Evolutionary conservation across 805 yeast species (phyloP).

Genomic region (Candida insectorum): DNA sequence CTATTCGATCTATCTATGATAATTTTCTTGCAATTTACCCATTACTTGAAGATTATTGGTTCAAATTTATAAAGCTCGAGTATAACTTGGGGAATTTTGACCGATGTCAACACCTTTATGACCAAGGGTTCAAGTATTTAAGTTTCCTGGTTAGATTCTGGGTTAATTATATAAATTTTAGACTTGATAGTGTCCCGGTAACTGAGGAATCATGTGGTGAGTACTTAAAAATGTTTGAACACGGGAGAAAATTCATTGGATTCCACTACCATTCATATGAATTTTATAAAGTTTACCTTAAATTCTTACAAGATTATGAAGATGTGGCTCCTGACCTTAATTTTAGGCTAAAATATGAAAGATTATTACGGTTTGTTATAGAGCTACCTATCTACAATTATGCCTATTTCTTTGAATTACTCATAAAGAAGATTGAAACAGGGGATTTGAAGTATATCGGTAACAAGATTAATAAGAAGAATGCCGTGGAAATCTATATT

Average conservation of each 20-base stretch:
- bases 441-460: slow-evolving; percentile 12
- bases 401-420: slow-evolving; percentile 41
- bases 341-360: slow-evolving; percentile 31
- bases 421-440: slow-evolving; percentile 20
- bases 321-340: slow-evolving; percentile 16
- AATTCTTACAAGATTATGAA: slow-evolving; percentile 35
- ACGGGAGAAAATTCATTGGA: slow-evolving; percentile 49
- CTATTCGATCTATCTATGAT: slow-evolving; percentile 8
- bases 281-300: slow-evolving; percentile 50
- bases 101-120: slow-evolving; percentile 32
- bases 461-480: slow-evolving; percentile 40
- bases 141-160: slow-evolving; percentile 50
- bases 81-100: slow-evolving; percentile 42
- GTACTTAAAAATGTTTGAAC: slow-evolving; percentile 35
- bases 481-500: slow-evolving; percentile 50
- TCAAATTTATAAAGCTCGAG: slow-evolving; percentile 49
- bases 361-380: slow-evolving; percentile 44
- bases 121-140: slow-evolving; percentile 34
- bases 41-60: slow-evolving; percentile 52
- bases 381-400: slow-evolving; percentile 59
- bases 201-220: slow-evolving; percentile 18
- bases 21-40: slow-evolving; percentile 38
- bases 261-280: slow-evolving; percentile 48
- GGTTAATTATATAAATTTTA: slow-evolving; percentile 45
- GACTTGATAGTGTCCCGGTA: slow-evolving; percentile 25